Evolutionary conservation across 495 filamentous ascomycete genomes (phyloP), one percentile per base, ranked within the genome.

Genomic region (Podospora pseudopauciseta): DNA sequence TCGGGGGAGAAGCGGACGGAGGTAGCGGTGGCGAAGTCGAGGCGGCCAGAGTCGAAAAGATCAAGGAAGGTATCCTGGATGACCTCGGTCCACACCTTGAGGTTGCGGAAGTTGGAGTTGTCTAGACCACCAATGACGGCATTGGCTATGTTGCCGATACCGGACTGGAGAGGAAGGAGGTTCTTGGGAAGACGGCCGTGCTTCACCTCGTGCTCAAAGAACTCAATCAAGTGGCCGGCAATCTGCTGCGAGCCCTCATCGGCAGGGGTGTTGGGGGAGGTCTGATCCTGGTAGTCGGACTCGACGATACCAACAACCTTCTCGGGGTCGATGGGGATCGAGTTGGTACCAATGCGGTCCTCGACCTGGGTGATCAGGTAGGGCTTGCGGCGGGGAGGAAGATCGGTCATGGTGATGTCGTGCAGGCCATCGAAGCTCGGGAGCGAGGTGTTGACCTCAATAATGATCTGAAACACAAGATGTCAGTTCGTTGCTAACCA

Each of bases 61-160:
- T 97, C 93, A 15, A 97, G 85, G 90, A 97, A 97, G 59, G 90
- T 91, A 76, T 97, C 93, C 79, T 97, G 93, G 68, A 97, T 88
- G 49, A 97, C 93, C 77, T 97, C 93, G 63, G 93, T 97, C 93
- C 93, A 97, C 18, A 97, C 93, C 73, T 89, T 92, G 57, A 97
- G 86, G 81, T 96, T 90, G 62, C 85, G 85, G 86, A 97, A 97
- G 75, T 94, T 90, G 64, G 91, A 91, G 70, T 91, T 87, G 72
- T 89, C 86, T 53, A 96, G 87, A 5, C 93, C 93, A 64, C 93
- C 92, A 69, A 97, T 86, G 65, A 97, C 93, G 28, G 93, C 93
- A 75, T 97, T 97, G 80, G 93, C 93, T 73, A 97, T 96, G 82
- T 97, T 97, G 63, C 93, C 93, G 68, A 97, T 97, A 44, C 93